Evolutionary conservation across 1,139 yeast genomes (phyloP).

Genomic region (Yamadazyma triangularis): DNA sequence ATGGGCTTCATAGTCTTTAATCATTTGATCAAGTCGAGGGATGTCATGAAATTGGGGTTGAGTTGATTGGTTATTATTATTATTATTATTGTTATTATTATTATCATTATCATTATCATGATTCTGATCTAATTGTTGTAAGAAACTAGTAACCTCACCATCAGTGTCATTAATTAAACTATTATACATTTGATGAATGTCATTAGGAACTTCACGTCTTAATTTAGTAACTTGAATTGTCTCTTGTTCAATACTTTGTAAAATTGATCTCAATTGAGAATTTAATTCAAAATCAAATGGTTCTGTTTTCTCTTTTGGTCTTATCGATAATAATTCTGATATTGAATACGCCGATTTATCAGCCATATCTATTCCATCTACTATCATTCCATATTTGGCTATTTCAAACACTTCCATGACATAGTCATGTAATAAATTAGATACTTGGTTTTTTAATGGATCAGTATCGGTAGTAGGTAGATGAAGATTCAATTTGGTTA

Average conservation of each 20-base stretch:
- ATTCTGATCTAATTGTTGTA: conserved; percentile 13
- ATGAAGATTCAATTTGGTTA: conserved; percentile 42
- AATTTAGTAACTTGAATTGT: conserved; percentile 49
- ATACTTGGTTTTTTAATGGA: conserved; percentile 42
- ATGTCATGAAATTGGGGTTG: not conserved
- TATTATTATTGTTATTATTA: not conserved
- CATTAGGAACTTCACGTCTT: conserved; percentile 49
- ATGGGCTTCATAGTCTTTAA: conserved; percentile 24
- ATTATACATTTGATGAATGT: conserved; percentile 24
- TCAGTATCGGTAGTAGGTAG: conserved; percentile 47
- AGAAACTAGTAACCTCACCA: conserved; percentile 23
- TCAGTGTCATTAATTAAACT: conserved; percentile 27
- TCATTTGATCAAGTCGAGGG: conserved; percentile 14
- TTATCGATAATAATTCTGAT: conserved; percentile 25
- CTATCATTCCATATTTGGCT: conserved; percentile 45
- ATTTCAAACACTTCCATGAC: conserved; percentile 47
- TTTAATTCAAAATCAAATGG: conserved; percentile 61
- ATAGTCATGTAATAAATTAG: conserved; percentile 38
- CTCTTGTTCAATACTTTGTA: conserved; percentile 54
- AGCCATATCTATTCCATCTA: conserved; percentile 42
- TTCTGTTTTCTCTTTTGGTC: conserved; percentile 44
- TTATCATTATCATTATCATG: conserved; percentile 1
- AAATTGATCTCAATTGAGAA: conserved; percentile 46
- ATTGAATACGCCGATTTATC: conserved; percentile 9
- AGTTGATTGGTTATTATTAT: not conserved